Evolutionary conservation across 768 basidiomycete species (phyloP), one percentile per base, ranked within the genome.

Genomic region (Solioccasus polychromus): DNA sequence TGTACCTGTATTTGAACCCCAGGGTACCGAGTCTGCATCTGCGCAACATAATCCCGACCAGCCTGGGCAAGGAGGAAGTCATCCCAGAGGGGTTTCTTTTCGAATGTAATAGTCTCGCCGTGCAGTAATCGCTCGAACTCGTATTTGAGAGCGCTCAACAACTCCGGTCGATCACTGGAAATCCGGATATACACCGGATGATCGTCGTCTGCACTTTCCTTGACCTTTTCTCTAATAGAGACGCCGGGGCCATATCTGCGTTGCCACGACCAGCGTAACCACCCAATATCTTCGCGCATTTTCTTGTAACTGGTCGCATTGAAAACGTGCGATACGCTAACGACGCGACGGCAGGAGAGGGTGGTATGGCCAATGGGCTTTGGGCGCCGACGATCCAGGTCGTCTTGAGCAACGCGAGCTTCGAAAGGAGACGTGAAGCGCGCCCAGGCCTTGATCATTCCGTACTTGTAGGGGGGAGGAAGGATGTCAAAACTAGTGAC

Each of bases 71-170:
- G 57, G 48, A 91, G 83, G 62, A 78, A 88, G 4, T 71, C 67
- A 47, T 89, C 82, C 87, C 87, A 91, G 8, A 77, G 66, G 2
- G 71, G 64, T 31, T 75, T 74, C 23, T 74, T 78, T 35, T 79
- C 72, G 15, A 75, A 54, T 22, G 64, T 70, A 26, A 87, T 60
- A 3, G 74, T 65, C 51, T 89, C 83, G 1, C 88, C 87, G 3
- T 72, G 75, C 0, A 84, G 57, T 10, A 83, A 67, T n/a, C 70
- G 70, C 56, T 87, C 84, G 18, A 88, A 71, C 50, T 80, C 72
- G 3, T 68, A 59, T 54, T 87, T 88, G 42, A 86, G 71, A 31
- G 60, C 62, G 0, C 77, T 76, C 2, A 91, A 59, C 7, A 75
- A 65, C 42, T 72, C 72, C 10, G 76, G 54, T 10, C 74, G 71